A percentile compares a stretch with the other conserved stretches of the same genome.
These are phyloP conservation scores for Boletellus deceptivus DNA, from an alignment of 1,284 basidiomycete species.

Conservation along the genomic window DNA sequence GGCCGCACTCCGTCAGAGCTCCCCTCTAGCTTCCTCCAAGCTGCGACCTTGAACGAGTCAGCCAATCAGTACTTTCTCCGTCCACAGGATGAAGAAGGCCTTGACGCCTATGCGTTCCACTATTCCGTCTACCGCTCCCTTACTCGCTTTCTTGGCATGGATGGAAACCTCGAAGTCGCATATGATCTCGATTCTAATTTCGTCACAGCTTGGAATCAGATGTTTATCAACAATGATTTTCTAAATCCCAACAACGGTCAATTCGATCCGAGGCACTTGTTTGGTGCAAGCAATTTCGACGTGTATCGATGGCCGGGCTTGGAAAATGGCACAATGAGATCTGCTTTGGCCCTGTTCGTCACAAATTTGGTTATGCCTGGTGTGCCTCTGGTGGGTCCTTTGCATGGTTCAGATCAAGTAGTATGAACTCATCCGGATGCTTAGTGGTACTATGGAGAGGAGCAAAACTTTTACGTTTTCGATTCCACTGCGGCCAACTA, in stretches of 20 bases:
- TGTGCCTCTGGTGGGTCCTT: slow-evolving; percentile 61
- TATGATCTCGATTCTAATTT: slow-evolving; percentile 83
- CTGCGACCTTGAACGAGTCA: slow-evolving; percentile 59
- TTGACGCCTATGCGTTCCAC: slow-evolving; percentile 85
- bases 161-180: slow-evolving; percentile 85
- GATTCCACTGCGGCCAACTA: slow-evolving; percentile 86
- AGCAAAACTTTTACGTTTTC: slow-evolving; percentile 82
- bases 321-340: slow-evolving; percentile 76
- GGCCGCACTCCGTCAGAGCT: slow-evolving; percentile 74
- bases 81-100: slow-evolving; percentile 52
- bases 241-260: slow-evolving; percentile 65
- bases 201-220: slow-evolving; percentile 83
- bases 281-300: slow-evolving; percentile 88
- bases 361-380: slow-evolving; percentile 83
- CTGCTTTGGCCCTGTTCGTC: slow-evolving; percentile 75
- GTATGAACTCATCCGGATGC: slow-evolving; percentile 4
- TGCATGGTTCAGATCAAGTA: not conserved
- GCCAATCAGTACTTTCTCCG: slow-evolving; percentile 80
- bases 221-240: slow-evolving; percentile 86
- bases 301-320: slow-evolving; percentile 89
- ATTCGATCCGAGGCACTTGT: slow-evolving; percentile 86
- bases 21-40: slow-evolving; percentile 63
- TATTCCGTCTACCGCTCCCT: slow-evolving; percentile 88
- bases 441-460: slow-evolving; percentile 83
- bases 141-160: slow-evolving; percentile 86